phyloP scores from a whole-genome alignment of 768 basidiomycete species.

The Collybiopsis luxurians region DNA sequence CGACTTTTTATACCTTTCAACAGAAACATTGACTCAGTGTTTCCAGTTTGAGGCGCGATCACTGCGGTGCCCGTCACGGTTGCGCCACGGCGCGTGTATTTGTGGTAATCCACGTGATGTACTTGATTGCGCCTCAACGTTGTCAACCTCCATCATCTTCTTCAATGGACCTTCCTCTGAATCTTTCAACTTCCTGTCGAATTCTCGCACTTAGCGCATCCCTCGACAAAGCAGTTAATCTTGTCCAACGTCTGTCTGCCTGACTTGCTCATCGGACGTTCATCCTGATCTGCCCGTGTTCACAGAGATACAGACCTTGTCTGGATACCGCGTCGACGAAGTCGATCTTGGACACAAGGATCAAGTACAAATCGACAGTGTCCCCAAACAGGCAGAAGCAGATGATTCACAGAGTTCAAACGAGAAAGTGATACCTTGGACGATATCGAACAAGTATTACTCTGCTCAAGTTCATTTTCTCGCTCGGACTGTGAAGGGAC shows the following conservation, averaged over 20 bases:
- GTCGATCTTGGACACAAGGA: slow-evolving; percentile 8
- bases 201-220: slow-evolving; percentile 31
- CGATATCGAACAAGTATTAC: slow-evolving; percentile 80
- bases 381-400: too few species aligned
- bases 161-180: neutral
- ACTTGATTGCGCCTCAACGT: neutral
- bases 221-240: slow-evolving; percentile 21
- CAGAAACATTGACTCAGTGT: too few species aligned
- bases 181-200: slow-evolving; percentile 24
- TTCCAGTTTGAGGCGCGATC: too few species aligned
- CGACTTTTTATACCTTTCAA: too few species aligned
- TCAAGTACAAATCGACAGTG: neutral
- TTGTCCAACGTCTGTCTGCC: slow-evolving; percentile 28
- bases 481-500: slow-evolving; percentile 42
- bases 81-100: too few species aligned
- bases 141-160: neutral
- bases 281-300: slow-evolving; percentile 12
- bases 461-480: slow-evolving; percentile 72
- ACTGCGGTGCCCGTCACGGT: too few species aligned
- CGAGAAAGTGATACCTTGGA: slow-evolving; percentile 57
- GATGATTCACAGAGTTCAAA: slow-evolving; percentile 13
- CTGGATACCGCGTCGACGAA: neutral
- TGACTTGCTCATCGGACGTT: slow-evolving; percentile 5
- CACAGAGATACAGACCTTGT: slow-evolving; percentile 8
- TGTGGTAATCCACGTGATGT: too few species aligned